Base-by-base conservation (phyloP, 257 asterid species). In the Linderniella brevidens region DNA sequence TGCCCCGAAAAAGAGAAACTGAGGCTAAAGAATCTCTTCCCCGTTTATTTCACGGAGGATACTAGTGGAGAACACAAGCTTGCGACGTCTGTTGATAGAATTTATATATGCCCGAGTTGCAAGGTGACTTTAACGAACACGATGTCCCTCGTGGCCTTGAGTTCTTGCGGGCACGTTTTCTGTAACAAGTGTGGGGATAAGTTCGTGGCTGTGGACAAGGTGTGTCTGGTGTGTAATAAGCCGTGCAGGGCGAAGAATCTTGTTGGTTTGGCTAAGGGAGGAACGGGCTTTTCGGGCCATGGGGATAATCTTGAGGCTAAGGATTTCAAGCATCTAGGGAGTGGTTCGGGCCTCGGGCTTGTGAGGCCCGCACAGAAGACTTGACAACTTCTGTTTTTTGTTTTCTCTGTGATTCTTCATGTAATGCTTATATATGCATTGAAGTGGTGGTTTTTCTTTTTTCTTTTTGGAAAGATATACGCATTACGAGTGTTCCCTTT, bases 221-320 rank as follows among this genome's bases (percentile, higher is more conserved):
- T 81, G 52, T 90, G 94, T 52, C 59, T 81, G 36, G 92, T 64
- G 8, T 90, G 98, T 41, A 61, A 85, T 68, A 90, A 64, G 64
- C 79, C 88, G 9, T 90, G 98, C 72, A 90, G 80, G 56, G 93
- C 68, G 52, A 69, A 70, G 72, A 61, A 69, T 73, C 66, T 84
- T 53, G 71, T 90, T 41, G 66, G 56, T 58, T 64, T 90, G 65
- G 77, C 67, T 0, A 85, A 90, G 66, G 98, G 98, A 48, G 98
- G 98, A 59, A 90, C 98, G 11, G 98, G 98, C 17, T 90, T 84
- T 62, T 73, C 98, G 0, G 87, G 78, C 17, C 98, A 90, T 57
- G 98, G 70, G n/a, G 94, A 85, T 69, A 67, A 85, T 58, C 92
- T 90, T n/a, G 93, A 85, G 62, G 98, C 98, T 4, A 75, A 39